Evolutionary conservation across 176 grass and related monocot species (phyloP), one percentile per base, ranked within the genome.

Genomic region (Saccharum officinarum): DNA sequence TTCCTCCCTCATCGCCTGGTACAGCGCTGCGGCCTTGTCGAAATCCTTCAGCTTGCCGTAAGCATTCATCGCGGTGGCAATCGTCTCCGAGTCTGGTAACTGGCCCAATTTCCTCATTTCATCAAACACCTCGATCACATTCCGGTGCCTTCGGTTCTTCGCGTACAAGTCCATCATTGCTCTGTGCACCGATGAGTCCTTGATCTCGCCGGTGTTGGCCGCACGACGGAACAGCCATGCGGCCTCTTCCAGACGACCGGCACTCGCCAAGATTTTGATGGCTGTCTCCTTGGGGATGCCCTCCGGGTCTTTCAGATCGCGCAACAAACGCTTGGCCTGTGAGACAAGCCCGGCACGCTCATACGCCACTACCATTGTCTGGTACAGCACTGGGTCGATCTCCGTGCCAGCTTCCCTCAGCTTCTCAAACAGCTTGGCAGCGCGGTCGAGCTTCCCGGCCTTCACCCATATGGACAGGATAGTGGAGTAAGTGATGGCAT

Each of bases 321-420:
- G 97, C 82, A 95, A 59, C 86, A 95, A 79, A 17, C 91, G 87
- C 83, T 88, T 98, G 31, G 93, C 86, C 39, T 95, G 64, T 0
- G 85, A 83, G 1, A 95, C 97, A 15, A 91, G 87, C 13, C 91
- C 91, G 5, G 91, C 86, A 40, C 97, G 90, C 81, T 98, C 91
- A n/a, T 95, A 98, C 18, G 79, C 89, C 33, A 92, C 97, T 3
- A 98, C 90, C 92, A 98, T 98, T 4, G 93, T 98, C 88, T 98
- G 97, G 86, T 95, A 95, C 69, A 98, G 85, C 73, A 98, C 96
- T 0, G 91, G 96, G 31, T 98, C 96, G 3, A 98, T 95, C 85
- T 98, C 96, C 1, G 85, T 83, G 46, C 87, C 89, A 10, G 93
- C 90, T 34, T 90, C 90, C 71, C 88, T 91, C 81, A 98, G 85